Evolutionary conservation across 768 basidiomycete genomes (phyloP), one percentile per base, ranked within the genome.

Genomic region (Mycena olivaceomarginata): DNA sequence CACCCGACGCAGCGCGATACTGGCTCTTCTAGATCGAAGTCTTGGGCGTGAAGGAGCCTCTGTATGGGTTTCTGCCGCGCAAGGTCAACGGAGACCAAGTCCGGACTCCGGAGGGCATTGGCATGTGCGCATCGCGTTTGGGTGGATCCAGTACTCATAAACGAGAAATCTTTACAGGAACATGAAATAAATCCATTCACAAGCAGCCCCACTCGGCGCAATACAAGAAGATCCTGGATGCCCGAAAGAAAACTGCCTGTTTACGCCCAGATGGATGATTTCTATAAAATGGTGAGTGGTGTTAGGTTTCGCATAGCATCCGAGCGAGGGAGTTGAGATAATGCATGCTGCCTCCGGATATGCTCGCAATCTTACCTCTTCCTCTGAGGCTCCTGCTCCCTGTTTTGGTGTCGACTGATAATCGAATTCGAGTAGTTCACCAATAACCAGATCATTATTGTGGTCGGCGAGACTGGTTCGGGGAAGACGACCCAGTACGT

Each of bases 401-500:
- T 59, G 25, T 41, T 59, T 73, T 56, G 37, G 65, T 79, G 20
- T 63, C 18, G 12, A 40, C 62, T 63, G 40, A 63, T 51, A 16
- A 56, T 68, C 57, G 1, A 60, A 56, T 37, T 11, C 75, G 76
- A 80, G 76, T 85, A 94, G 93, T 96, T 95, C 86, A 90, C 81
- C 69, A 87, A 92, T 80, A 92, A 96, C 84, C 97, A 98, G 87
- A 94, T 98, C 77, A 94, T 95, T 48, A 91, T 97, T 75, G 93
- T 97, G 92, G 94, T 96, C 72, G 96, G 97, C 80, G 98, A 98
- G 88, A 98, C 98, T 0, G 97, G 97, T 10, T 95, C 96, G 25
- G 98, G 97, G 43, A 98, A 98, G 89, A 98, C 97, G 0, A 98
- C 97, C n/a, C 97, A 98, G 95, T 96, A 83, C 84, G 95, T 88